Evolutionary conservation across 2,329 filamentous ascomycete species (phyloP), one percentile per base, ranked within the genome.

Genomic region (Colletotrichum salicis): DNA sequence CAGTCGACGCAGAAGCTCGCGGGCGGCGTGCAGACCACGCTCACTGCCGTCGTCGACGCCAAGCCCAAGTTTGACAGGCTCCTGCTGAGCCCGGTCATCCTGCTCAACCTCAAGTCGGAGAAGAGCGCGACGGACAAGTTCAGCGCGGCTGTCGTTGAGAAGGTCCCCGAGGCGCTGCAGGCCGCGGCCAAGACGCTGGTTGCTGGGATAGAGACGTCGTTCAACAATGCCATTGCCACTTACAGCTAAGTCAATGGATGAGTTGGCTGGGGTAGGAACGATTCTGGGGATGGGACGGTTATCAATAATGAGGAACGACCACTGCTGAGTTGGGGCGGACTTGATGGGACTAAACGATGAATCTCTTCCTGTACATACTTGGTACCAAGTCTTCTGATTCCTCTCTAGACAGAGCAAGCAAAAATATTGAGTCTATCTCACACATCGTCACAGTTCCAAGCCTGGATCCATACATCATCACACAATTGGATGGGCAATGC

Each of bases 11-110:
- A 74, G 3, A 73, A 77, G 8, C 80, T 87, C 31, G 78, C 80
- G 56, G 65, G 57, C 12, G 76, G 77, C n/a, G 83, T 86, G 71
- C 80, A 84, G 73, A 64, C 74, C 37, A 82, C 83, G 4, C 78
- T 86, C 35, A 74, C 76, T 8, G 78, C 78, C n/a, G 76, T 86
- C 27, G 78, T 85, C 70, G 75, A 69, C 12, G 76, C 80, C 33
- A 85, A 86, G 77, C 79, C 77, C 24, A 83, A 84, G 72, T 88
- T 87, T 69, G 82, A 86, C 73, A 77, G 77, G 51, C 75, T 86
- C 6, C 64, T 84, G 1, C 73, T 87, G 45, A 80, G 78, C 58
- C 83, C 85, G 0, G 75, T 85, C 45, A 84, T 87, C 45, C 76
- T 85, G 51, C 55, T 84, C 19, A 83, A 82, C 70, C 74, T 88